Evolutionary conservation across 2,329 filamentous ascomycete genomes (phyloP).

Genomic region (Nothophaeocryptopus gaeumannii): DNA sequence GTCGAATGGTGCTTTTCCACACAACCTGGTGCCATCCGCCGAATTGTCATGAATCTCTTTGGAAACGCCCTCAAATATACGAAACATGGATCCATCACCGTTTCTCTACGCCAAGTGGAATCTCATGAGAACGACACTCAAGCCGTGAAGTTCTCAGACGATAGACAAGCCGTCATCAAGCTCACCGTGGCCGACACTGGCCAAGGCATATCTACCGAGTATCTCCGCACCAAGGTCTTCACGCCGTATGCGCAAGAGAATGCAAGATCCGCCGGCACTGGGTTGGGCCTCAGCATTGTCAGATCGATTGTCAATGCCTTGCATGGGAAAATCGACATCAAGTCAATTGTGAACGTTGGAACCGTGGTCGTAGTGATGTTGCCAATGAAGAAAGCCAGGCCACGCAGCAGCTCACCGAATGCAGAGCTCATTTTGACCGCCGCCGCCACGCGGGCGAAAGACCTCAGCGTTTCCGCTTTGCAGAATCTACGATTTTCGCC

Average conservation of each 20-base stretch:
- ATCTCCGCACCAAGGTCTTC: constrained; percentile 59
- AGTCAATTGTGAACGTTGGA: constrained; percentile 25
- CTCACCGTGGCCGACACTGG: constrained; percentile 59
- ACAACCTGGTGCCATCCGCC: constrained; percentile 40
- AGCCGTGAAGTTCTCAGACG: constrained; percentile 10
- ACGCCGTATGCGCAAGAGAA: constrained; percentile 66
- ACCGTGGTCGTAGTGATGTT: constrained; percentile 23
- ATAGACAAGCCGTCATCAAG: constrained; percentile 16
- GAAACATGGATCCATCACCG: constrained; percentile 38
- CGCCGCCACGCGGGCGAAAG: constrained; percentile 26
- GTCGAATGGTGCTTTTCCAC: constrained; percentile 22
- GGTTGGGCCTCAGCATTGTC: constrained; percentile 65
- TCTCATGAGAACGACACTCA: neutral
- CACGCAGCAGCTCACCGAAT: neutral
- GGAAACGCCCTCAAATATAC: constrained; percentile 51
- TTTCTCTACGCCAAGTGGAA: constrained; percentile 23
- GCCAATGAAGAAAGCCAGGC: constrained; percentile 42
- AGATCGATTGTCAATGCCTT: constrained; percentile 57
- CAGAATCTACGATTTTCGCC: constrained; percentile 40
- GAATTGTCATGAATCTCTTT: constrained; percentile 48
- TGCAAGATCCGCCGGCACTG: constrained; percentile 57
- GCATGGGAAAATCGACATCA: constrained; percentile 58
- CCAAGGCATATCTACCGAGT: constrained; percentile 63
- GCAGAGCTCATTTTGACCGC: neutral
- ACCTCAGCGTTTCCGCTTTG: constrained; percentile 44